phyloP scores from a whole-genome alignment of 192 early-diverging fungal species.

The Mortierella alpina region DNA sequence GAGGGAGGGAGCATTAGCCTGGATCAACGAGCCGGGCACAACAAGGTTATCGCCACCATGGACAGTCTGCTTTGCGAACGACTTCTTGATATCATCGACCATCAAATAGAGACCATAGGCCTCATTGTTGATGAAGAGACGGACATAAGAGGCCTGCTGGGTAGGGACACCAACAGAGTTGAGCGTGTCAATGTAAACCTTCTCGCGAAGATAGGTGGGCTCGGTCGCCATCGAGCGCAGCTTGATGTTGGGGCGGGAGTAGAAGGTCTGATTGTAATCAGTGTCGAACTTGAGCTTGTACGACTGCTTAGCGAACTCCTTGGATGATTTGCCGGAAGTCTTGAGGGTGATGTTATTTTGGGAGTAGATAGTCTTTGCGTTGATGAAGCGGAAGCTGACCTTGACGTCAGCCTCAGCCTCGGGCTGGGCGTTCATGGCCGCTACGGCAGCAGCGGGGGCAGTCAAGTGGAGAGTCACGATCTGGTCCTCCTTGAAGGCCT shows the following conservation, averaged over 20 bases:
- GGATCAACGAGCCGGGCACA: slow-evolving; percentile 34
- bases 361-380: slow-evolving; percentile 46
- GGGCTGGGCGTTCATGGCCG: slow-evolving; percentile 41
- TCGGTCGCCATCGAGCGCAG: slow-evolving; percentile 60
- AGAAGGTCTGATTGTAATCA: slow-evolving; percentile 52
- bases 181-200: slow-evolving; percentile 53
- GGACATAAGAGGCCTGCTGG: slow-evolving; percentile 55
- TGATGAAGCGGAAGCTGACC: slow-evolving; percentile 54
- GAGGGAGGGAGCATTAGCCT: slow-evolving; percentile 35
- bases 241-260: slow-evolving; percentile 57
- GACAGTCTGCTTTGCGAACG: slow-evolving; percentile 49
- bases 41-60: slow-evolving; percentile 24
- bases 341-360: slow-evolving; percentile 51
- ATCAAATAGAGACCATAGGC: slow-evolving; percentile 58
- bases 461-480: slow-evolving; percentile 58
- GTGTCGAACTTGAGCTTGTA: slow-evolving; percentile 57
- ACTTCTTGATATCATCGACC: slow-evolving; percentile 60
- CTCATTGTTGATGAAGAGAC: slow-evolving; percentile 59
- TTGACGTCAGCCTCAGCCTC: slow-evolving; percentile 25
- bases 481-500: slow-evolving; percentile 55
- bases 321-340: slow-evolving; percentile 60
- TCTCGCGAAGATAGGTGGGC: slow-evolving; percentile 56
- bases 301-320: slow-evolving; percentile 62
- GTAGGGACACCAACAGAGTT: slow-evolving; percentile 57
- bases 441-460: slow-evolving; percentile 37